phyloP scores from a whole-genome alignment of 2,329 filamentous ascomycete species.

The Taxawa tesnikishii region DNA sequence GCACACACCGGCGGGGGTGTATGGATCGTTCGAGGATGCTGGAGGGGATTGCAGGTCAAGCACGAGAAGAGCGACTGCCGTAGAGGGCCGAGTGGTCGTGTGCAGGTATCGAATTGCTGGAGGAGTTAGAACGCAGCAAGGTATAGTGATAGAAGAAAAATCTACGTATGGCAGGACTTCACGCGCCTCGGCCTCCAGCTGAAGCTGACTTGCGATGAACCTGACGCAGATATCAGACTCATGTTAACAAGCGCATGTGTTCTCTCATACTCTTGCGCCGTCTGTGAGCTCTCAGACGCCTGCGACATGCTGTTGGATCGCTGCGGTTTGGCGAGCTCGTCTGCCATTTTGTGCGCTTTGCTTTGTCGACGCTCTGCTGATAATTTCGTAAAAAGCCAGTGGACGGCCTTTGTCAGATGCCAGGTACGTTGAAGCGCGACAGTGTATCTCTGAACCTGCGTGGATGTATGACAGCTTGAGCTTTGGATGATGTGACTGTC shows the following conservation, averaged over 20 bases:
- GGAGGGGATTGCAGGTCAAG: conserved; percentile 85
- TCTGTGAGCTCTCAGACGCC: conserved; percentile 40
- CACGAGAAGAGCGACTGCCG: conserved; percentile 87
- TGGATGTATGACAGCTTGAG: too few relatives aligned
- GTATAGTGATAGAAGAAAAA: conserved; percentile 20
- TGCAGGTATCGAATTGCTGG: conserved; percentile 88
- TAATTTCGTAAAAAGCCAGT: too few relatives aligned
- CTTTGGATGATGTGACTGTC: too few relatives aligned
- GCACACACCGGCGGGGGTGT: conserved; percentile 72
- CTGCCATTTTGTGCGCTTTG: conserved; percentile 34
- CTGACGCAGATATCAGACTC: too few relatives aligned
- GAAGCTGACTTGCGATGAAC: conserved; percentile 80
- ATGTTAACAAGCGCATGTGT: too few relatives aligned
- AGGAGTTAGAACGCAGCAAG: conserved; percentile 6
- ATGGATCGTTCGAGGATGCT: conserved; percentile 45
- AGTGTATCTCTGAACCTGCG: too few relatives aligned
- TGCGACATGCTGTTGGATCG: conserved; percentile 25
- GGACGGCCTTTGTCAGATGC: too few relatives aligned
- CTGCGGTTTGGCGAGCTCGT: neutral
- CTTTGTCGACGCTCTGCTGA: conserved; percentile 83
- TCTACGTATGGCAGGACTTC: conserved; percentile 90
- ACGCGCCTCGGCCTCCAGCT: conserved; percentile 86
- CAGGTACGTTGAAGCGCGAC: too few relatives aligned
- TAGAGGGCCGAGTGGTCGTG: conserved; percentile 74
- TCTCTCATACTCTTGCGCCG: conserved; percentile 38